Percentiles rank a stretch among this genome's conserved stretches.
These are phyloP conservation scores for Xylariaceae sp. DNA, from an alignment of 2,329 filamentous ascomycete genomes.

Conservation along the genomic window DNA sequence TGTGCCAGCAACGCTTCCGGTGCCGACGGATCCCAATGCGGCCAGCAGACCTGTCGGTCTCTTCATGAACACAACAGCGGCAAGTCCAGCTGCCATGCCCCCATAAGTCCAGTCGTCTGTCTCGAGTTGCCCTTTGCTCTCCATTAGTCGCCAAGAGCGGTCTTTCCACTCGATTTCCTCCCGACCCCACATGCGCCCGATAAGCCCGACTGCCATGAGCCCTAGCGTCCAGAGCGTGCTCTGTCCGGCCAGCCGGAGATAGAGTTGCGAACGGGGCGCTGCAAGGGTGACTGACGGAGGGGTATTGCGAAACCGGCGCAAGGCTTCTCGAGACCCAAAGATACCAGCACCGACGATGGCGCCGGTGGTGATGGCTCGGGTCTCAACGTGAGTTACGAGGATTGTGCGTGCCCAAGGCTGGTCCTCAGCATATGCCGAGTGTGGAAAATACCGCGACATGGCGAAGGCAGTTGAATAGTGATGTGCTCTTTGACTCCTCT, in stretches of 20 bases:
- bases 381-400: slow-evolving; percentile 55
- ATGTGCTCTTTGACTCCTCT: background rate
- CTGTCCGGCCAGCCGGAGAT: slow-evolving; percentile 43
- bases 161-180: slow-evolving; percentile 61
- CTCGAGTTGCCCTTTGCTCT: slow-evolving; percentile 52
- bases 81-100: slow-evolving; percentile 34
- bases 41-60: slow-evolving; percentile 35
- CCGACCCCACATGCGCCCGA: slow-evolving; percentile 48
- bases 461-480: background rate
- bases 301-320: slow-evolving; percentile 17
- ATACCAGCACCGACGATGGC: slow-evolving; percentile 43
- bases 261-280: slow-evolving; percentile 30
- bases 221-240: slow-evolving; percentile 43
- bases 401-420: slow-evolving; percentile 51
- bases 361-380: slow-evolving; percentile 50
- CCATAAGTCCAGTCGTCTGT: slow-evolving; percentile 51
- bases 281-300: slow-evolving; percentile 11
- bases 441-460: slow-evolving; percentile 54
- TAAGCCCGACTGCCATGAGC: slow-evolving; percentile 40
- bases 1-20: slow-evolving; percentile 47
- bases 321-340: slow-evolving; percentile 30
- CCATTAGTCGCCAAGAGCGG: slow-evolving; percentile 55
- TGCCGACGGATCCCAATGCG: slow-evolving; percentile 40
- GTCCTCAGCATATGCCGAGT: slow-evolving; percentile 57
- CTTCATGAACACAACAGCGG: slow-evolving; percentile 30